Evolutionary conservation across 352 stramenopile species (phyloP).

Genomic region (Phytophthora pinifolia): DNA sequence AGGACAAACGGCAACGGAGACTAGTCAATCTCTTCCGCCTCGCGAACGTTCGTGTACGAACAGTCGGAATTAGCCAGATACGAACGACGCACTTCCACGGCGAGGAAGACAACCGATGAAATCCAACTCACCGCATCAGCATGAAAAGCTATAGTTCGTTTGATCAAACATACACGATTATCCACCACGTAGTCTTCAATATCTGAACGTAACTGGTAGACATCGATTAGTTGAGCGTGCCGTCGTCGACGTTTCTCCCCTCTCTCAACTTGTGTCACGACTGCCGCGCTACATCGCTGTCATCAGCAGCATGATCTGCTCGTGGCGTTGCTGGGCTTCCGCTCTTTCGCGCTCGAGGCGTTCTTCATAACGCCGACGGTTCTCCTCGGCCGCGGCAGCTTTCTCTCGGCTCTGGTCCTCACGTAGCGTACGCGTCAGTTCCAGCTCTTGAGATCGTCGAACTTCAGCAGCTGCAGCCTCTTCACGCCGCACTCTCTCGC

Average conservation of each 20-base stretch:
- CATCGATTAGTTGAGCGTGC: too few species aligned
- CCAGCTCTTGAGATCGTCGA: too few species aligned
- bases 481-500: too few species aligned
- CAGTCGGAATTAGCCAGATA: not conserved
- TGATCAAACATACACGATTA: too few species aligned
- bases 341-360: not conserved
- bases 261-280: too few species aligned
- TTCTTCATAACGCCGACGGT: not conserved
- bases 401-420: not conserved
- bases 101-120: not conserved
- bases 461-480: too few species aligned
- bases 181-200: too few species aligned
- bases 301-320: not conserved
- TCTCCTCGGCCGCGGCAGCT: not conserved
- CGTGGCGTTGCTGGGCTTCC: not conserved
- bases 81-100: slow-evolving; percentile 5
- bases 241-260: not conserved
- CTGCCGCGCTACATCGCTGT: not conserved
- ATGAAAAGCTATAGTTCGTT: too few species aligned
- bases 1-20: not conserved
- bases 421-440: too few species aligned
- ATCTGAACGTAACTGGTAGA: too few species aligned
- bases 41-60: not conserved
- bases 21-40: not conserved
- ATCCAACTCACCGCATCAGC: too few species aligned